Percentiles rank a stretch among this genome's conserved stretches.
Evolutionary conservation across 2,329 filamentous ascomycete species (phyloP).

Genomic region (Talaromyces sp.): DNA sequence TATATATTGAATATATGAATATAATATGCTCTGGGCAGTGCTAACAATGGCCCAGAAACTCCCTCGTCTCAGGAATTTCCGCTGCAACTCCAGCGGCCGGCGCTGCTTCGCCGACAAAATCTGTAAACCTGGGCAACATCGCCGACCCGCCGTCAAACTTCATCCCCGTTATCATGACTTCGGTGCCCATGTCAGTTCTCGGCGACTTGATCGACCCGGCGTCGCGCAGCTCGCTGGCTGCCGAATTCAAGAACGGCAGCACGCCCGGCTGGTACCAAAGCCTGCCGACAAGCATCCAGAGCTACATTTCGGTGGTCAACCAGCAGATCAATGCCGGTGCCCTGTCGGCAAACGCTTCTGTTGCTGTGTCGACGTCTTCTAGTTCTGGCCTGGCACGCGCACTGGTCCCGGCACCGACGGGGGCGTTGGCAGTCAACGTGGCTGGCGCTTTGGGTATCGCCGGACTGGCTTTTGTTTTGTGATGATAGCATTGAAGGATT

Average conservation of each 20-base stretch:
- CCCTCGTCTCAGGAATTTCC: constrained; percentile 3
- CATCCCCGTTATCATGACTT: constrained; percentile 25
- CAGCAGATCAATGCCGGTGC: constrained; percentile 23
- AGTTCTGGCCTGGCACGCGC: constrained; percentile 10
- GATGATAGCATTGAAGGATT: neutral
- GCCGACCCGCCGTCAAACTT: constrained; percentile 25
- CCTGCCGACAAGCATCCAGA: constrained; percentile 27
- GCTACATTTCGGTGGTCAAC: constrained; percentile 26
- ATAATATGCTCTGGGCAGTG: neutral
- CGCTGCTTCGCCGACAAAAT: constrained; percentile 13
- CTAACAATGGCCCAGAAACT: neutral
- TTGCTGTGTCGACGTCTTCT: constrained; percentile 12
- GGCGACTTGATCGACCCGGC: constrained; percentile 23
- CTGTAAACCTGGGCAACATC: constrained; percentile 26
- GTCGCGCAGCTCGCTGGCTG: constrained; percentile 24
- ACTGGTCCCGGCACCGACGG: constrained; percentile 4
- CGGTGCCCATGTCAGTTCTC: constrained; percentile 25
- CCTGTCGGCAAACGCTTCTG: constrained; percentile 20
- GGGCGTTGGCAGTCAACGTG: constrained; percentile 14
- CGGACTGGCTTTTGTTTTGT: constrained; percentile 8
- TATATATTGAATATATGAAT: too few relatives aligned
- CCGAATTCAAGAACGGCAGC: constrained; percentile 24
- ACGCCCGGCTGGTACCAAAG: constrained; percentile 28
- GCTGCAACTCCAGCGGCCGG: constrained; percentile 6
- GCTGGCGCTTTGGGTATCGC: constrained; percentile 11